Evolutionary conservation across 306 rosid species (phyloP), one percentile per base, ranked within the genome.

Genomic region (Abrus pulchellus): DNA sequence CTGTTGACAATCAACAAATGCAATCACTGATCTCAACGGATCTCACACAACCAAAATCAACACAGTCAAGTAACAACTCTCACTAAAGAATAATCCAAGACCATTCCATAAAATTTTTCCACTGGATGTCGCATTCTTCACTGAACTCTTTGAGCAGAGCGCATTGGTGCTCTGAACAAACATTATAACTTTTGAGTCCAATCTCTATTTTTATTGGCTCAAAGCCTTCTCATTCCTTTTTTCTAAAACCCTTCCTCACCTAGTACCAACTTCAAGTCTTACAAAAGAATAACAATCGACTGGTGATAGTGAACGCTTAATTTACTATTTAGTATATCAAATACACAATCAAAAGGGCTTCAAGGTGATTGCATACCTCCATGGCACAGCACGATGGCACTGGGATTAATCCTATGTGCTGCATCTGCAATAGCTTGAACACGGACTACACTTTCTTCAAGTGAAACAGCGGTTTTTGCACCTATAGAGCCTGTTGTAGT

Each of bases 381-480:
- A 82, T 94, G 97, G 82, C 95, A 94, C 76, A 93, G 90, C 73
- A 94, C 93, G 68, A 94, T 88, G 71, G 75, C 85, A 76, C 78
- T 78, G 68, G 92, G 89, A 84, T 93, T 91, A 83, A 89, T 89
- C 83, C 83, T 83, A 69, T 83, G 95, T 20, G 91, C 94, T 32
- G 97, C 97, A 89, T 93, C 95, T 68, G 97, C 91, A 86, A 91
- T 93, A 77, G 88, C 93, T 74, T 93, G 97, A 65, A 94, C 94
- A 33, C 81, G 91, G 83, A 85, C 74, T 44, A 88, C 89, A 88
- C 95, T 94, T 87, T 92, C 94, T 71, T 91, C 97, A 5, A 93
- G 83, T 11, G 99, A 89, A 78, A 94, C 83, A 53, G 95, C 86
- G 48, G 95, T 91, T 87, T 87, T 89, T 32, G 98, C 97, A 38